Conservation (phyloP, 2,329 filamentous ascomycete genomes). For the Fulvia fulva region DNA sequence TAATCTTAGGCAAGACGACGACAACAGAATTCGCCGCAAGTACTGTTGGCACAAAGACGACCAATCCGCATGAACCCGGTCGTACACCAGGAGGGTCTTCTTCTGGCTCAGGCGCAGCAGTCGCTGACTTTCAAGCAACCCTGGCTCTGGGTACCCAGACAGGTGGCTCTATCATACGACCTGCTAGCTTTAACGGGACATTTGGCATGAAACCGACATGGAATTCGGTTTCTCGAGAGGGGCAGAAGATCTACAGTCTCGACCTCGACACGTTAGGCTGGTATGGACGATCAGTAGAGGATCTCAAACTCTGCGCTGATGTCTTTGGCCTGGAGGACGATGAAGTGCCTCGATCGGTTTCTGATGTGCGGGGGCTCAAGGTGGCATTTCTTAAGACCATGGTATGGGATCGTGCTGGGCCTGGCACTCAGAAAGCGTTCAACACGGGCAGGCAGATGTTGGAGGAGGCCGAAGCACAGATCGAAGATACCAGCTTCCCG, state of each 20-base stretch:
- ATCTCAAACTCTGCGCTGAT: constrained; percentile 55
- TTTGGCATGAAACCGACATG: constrained; percentile 65
- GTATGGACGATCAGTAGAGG: constrained; percentile 55
- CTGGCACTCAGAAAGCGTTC: constrained; percentile 36
- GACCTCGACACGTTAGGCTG: constrained; percentile 61
- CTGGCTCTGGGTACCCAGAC: constrained; percentile 64
- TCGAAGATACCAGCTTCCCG: constrained; percentile 55
- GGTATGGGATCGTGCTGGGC: constrained; percentile 45
- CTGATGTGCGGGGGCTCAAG: constrained; percentile 45
- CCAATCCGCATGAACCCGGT: constrained; percentile 52
- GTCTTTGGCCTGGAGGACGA: constrained; percentile 55
- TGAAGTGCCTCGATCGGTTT: constrained; percentile 18
- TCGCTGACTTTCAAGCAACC: constrained; percentile 61
- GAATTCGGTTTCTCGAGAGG: constrained; percentile 60
- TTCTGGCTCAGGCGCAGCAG: constrained; percentile 62
- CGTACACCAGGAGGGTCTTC: constrained; percentile 65
- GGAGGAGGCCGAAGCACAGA: constrained; percentile 47
- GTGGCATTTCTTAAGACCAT: constrained; percentile 55
- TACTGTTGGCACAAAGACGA: constrained; percentile 48
- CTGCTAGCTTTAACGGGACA: constrained; percentile 61
- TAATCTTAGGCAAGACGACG: constrained; percentile 58
- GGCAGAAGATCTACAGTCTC: constrained; percentile 56
- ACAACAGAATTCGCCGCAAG: constrained; percentile 64
- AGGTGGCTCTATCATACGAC: constrained; percentile 60
- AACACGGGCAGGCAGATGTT: constrained; percentile 35